Conservation (phyloP, 108 stramenopile genomes). For the Nitzschia inconspicua region DNA sequence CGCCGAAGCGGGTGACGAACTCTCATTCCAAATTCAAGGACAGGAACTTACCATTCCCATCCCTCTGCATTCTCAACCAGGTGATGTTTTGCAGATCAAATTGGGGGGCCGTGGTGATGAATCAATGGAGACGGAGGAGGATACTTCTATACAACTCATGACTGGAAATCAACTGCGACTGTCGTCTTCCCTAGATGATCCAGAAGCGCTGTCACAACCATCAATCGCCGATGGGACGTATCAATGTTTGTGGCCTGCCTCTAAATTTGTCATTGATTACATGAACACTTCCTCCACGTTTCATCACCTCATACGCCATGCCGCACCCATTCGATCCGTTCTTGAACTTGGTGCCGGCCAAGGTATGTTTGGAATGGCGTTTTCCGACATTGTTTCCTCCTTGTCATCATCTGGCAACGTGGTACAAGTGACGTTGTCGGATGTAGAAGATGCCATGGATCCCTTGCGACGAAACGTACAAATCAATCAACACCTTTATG, state of each 20-base stretch:
- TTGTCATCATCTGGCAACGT: not conserved
- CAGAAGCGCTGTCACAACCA: not conserved
- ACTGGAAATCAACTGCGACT: not conserved
- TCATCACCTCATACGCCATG: too few species aligned
- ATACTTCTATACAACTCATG: not conserved
- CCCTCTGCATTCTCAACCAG: slow-evolving; percentile 42
- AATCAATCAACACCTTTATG: slow-evolving; percentile 20
- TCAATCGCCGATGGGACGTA: slow-evolving; percentile 14
- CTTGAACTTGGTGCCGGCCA: slow-evolving; percentile 73
- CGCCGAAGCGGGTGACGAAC: slow-evolving; percentile 57
- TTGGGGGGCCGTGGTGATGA: slow-evolving; percentile 21
- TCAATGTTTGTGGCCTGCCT: slow-evolving; percentile 14
- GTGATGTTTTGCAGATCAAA: slow-evolving; percentile 67
- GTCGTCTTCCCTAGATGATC: not conserved
- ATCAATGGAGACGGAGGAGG: not conserved
- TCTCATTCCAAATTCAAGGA: slow-evolving; percentile 53
- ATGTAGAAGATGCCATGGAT: slow-evolving; percentile 36
- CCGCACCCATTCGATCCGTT: slow-evolving; percentile 40
- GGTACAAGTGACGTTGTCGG: slow-evolving; percentile 29
- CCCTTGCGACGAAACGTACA: slow-evolving; percentile 47
- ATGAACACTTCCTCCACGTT: slow-evolving; percentile 25
- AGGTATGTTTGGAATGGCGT: slow-evolving; percentile 59
- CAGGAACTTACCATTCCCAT: slow-evolving; percentile 48
- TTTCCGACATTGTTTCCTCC: slow-evolving; percentile 17
- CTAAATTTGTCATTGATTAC: slow-evolving; percentile 1